These are phyloP conservation scores for Phytopythium mirpurense DNA, from an alignment of 352 stramenopile genomes.

Conservation along the genomic window DNA sequence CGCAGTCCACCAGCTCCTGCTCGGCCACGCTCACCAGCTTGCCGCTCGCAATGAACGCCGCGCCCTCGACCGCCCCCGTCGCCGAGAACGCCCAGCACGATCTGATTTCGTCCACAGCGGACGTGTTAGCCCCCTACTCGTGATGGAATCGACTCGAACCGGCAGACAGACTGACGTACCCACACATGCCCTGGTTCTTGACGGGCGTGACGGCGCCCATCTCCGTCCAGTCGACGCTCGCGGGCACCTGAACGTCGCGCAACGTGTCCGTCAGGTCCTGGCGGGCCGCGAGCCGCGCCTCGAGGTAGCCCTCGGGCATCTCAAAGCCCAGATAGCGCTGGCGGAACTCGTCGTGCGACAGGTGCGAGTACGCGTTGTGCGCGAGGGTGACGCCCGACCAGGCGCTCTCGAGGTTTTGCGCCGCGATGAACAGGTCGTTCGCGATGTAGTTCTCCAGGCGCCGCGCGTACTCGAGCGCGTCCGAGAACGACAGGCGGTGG, in stretches of 20 bases:
- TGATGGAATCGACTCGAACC: too few relatives aligned
- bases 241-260: constrained; percentile 35
- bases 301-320: constrained; percentile 32
- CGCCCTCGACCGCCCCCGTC: constrained; percentile 95
- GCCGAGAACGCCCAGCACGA: constrained; percentile 98
- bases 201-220: constrained; percentile 93
- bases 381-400: constrained; percentile 81
- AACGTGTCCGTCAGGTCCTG: constrained; percentile 7
- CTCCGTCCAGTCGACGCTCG: constrained; percentile 88
- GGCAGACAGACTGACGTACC: too few relatives aligned
- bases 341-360: constrained; percentile 91
- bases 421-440: constrained; percentile 85
- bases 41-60: constrained; percentile 86
- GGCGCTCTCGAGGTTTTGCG: constrained; percentile 76
- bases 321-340: constrained; percentile 30
- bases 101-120: too few relatives aligned
- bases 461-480: constrained; percentile 65
- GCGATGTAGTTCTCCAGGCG: constrained; percentile 75
- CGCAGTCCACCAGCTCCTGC: constrained; percentile 96
- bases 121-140: too few relatives aligned
- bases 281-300: constrained; percentile 26
- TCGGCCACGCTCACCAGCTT: constrained; percentile 90
- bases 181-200: constrained; percentile 96
- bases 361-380: constrained; percentile 93
- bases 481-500: constrained; percentile 44